A percentile compares a stretch with the other conserved stretches of the same genome.
phyloP scores from a whole-genome alignment of 2,329 filamentous ascomycete species.

The Neonectria sp. region DNA sequence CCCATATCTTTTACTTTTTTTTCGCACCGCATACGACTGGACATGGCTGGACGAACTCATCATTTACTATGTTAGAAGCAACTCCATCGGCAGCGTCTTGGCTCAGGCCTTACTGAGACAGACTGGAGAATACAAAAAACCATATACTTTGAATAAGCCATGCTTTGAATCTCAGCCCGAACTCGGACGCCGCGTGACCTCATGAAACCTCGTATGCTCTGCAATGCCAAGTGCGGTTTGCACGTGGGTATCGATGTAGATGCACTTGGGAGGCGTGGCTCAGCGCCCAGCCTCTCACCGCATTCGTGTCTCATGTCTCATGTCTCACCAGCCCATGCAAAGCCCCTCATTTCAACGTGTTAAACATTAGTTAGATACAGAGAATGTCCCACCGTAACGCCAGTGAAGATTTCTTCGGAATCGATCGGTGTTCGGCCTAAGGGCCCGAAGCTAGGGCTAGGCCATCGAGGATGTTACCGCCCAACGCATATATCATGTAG shows the following conservation, averaged over 20 bases:
- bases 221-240: constrained; percentile 6
- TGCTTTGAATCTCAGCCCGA: not conserved
- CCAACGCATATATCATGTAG: constrained; percentile 66
- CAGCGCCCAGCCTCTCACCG: constrained; percentile 11
- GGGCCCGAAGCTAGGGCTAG: constrained; percentile 57
- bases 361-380: constrained; percentile 1
- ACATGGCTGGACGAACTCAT: constrained; percentile 24
- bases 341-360: not conserved
- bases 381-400: not conserved
- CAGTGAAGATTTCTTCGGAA: constrained; percentile 13
- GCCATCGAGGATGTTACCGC: constrained; percentile 64
- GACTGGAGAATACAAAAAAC: constrained; percentile 6
- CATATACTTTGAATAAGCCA: not conserved
- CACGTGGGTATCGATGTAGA: constrained; percentile 20
- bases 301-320: constrained; percentile 23
- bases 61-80: constrained; percentile 2
- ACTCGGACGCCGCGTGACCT: not conserved
- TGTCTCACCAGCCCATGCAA: constrained; percentile 8
- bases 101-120: not conserved
- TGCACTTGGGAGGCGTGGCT: constrained; percentile 4
- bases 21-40: constrained; percentile 14
- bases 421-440: constrained; percentile 48
- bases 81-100: not conserved
- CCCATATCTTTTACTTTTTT: constrained; percentile 36
- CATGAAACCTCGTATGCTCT: not conserved